Evolutionary conservation across 768 basidiomycete species (phyloP).

Genomic region (Ramaria sp.): DNA sequence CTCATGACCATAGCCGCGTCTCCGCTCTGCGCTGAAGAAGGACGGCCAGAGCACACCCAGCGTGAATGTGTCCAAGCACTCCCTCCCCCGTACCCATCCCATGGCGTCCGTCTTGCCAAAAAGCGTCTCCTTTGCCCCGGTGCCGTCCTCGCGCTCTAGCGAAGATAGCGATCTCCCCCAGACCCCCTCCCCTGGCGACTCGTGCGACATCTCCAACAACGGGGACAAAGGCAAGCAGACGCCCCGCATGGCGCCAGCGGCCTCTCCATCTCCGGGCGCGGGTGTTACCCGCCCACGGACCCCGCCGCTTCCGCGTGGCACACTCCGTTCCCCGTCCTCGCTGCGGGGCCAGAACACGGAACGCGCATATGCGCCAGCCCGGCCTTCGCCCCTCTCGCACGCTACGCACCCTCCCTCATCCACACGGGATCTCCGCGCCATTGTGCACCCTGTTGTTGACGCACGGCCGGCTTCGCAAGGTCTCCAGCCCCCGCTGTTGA

Average conservation of each 20-base stretch:
- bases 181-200: background rate
- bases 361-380: background rate
- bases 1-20: background rate
- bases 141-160: conserved; percentile 11
- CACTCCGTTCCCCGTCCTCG: background rate
- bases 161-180: background rate
- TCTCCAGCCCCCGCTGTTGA: background rate
- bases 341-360: conserved; percentile 1
- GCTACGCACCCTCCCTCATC: background rate
- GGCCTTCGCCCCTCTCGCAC: background rate
- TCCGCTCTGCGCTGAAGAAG: background rate
- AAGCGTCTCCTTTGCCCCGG: conserved; percentile 53
- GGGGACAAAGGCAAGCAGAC: background rate
- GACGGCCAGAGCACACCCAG: background rate
- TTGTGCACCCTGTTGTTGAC: background rate
- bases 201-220: background rate
- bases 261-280: background rate
- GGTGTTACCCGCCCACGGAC: background rate
- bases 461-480: background rate
- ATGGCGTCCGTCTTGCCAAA: conserved; percentile 28
- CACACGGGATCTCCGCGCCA: background rate
- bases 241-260: background rate
- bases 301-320: background rate
- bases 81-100: background rate
- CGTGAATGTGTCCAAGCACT: background rate